Conservation (phyloP, 129 eudicot genomes). For the Helianthus tuberosus region DNA sequence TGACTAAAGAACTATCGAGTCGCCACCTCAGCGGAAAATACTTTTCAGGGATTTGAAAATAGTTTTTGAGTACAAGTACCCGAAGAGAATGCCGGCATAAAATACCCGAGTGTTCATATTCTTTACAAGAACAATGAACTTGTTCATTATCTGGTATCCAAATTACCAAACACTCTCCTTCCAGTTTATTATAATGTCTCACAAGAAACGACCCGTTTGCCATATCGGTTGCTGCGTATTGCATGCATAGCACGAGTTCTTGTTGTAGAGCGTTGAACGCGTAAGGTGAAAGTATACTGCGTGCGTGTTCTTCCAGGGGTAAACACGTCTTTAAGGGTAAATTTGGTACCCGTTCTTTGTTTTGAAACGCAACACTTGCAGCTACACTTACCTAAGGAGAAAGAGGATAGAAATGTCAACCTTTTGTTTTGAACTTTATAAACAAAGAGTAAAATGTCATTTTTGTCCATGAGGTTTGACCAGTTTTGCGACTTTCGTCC, state of each 20-base stretch:
- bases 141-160: conserved; percentile 78
- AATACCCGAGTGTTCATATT: conserved; percentile 69
- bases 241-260: conserved; percentile 66
- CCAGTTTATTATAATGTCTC: conserved; percentile 71
- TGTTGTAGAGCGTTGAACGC: conserved; percentile 67
- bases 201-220: conserved; percentile 67
- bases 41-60: conserved; percentile 74
- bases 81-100: conserved; percentile 69
- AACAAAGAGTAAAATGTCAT: background rate
- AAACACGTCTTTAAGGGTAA: conserved; percentile 57
- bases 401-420: conserved; percentile 16
- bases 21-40: conserved; percentile 68
- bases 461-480: too few relatives aligned
- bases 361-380: conserved; percentile 41
- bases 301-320: conserved; percentile 84
- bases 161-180: conserved; percentile 61
- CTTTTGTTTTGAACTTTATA: background rate
- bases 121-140: conserved; percentile 80
- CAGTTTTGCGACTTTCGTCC: too few relatives aligned
- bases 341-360: conserved; percentile 40
- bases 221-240: conserved; percentile 67
- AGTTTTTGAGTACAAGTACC: conserved; percentile 64
- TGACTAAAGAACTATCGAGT: conserved; percentile 47
- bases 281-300: conserved; percentile 61
- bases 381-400: conserved; percentile 46